phyloP scores from a whole-genome alignment of 2,329 filamentous ascomycete genomes.

The Neonectria coccinea region DNA sequence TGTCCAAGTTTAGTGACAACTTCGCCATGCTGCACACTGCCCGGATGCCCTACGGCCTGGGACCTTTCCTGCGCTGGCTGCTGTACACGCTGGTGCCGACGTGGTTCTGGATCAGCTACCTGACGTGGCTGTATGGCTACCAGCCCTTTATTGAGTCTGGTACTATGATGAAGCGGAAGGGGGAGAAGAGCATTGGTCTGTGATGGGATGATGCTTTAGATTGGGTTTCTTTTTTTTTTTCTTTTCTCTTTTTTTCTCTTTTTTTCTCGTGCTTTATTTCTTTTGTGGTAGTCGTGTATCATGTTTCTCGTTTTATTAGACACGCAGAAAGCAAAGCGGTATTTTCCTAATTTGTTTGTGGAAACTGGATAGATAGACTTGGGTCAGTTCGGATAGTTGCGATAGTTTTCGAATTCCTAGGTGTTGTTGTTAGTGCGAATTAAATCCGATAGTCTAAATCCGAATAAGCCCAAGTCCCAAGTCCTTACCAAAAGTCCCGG shows the following conservation, averaged over 20 bases:
- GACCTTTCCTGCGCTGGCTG: conserved; percentile 21
- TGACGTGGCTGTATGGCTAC: conserved; percentile 23
- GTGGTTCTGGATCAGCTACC: conserved; percentile 26
- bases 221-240: too few species aligned
- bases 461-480: neutral
- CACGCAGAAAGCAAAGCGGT: neutral
- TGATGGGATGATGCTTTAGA: conserved; percentile 7
- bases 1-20: conserved; percentile 24
- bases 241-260: conserved; percentile 1
- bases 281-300: neutral
- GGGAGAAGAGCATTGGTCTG: neutral
- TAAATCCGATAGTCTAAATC: neutral
- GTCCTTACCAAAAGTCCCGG: too few species aligned
- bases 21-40: conserved; percentile 26
- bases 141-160: conserved; percentile 22
- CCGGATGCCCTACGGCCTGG: conserved; percentile 22
- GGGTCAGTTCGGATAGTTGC: neutral
- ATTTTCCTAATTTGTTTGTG: neutral
- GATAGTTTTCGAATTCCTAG: neutral
- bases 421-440: neutral
- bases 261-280: neutral
- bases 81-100: conserved; percentile 25
- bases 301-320: neutral
- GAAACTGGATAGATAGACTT: neutral
- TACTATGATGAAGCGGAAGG: conserved; percentile 20